Evolutionary conservation across 1,139 yeast species (phyloP), one percentile per base, ranked within the genome.

Genomic region (Kluyveromyces marxianus): DNA sequence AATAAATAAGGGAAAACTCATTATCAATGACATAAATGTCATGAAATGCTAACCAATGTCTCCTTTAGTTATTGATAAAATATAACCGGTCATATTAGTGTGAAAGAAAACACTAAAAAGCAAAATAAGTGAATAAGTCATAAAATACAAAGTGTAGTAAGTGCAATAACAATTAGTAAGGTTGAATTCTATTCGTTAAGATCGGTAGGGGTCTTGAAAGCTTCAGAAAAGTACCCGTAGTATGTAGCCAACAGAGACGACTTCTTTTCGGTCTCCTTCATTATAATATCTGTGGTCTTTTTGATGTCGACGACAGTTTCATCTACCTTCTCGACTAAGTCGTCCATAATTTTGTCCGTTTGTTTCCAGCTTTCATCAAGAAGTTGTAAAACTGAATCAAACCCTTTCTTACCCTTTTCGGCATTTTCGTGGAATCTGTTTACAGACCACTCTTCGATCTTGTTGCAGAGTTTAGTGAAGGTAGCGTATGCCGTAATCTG

Each of bases 371-470:
- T 75, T 46, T 72, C 70, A 44, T 74, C 69, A 44, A 83, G 73
- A 31, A 74, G 66, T 48, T 74, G 65, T 48, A 90, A 70, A 4
- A 90, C 96, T 4, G 78, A 67, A 55, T 90, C 97, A 60, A 92
- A 90, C 0, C 97, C 98, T 31, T 69, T 58, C 55, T 80, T 83
- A 26, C 97, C 98, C 53, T 77, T 77, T 45, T 68, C 69, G 5
- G 97, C 97, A 65, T 92, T 92, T 60, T 86, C 95, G 37, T 82
- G 80, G 66, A 90, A 92, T 61, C 97, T 72, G 58, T 85, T 88
- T 3, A 88, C 83, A 0, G 92, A 80, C 95, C 96, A 92, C 42
- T 87, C 94, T 64, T 92, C 98, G 52, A 92, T 72, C 65, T 84
- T 83, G 60, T 81, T 86, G 65, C 95, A 85, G 3, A 90, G 66